Percentiles rank a stretch among this genome's conserved stretches.
phyloP scores from a whole-genome alignment of 257 asterid genomes.

The Capsicum pubescens region DNA sequence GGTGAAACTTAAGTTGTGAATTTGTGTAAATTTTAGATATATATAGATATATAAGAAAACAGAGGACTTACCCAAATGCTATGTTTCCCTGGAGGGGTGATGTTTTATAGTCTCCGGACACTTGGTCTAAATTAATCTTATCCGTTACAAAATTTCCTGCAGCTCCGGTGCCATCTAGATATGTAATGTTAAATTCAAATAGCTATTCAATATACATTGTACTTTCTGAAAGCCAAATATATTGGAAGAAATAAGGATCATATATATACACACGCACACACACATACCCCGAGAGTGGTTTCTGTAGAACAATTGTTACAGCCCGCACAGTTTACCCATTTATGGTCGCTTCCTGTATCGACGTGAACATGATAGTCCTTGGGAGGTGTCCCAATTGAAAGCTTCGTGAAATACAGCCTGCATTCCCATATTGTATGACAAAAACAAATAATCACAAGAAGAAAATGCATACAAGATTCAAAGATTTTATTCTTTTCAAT shows the following conservation, averaged over 20 bases:
- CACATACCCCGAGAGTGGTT: conserved; percentile 52
- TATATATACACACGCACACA: neutral
- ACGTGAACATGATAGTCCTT: conserved; percentile 66
- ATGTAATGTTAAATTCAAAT: neutral
- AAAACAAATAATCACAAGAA: neutral
- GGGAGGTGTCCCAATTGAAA: conserved; percentile 65
- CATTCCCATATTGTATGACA: conserved; percentile 16
- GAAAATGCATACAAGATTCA: neutral
- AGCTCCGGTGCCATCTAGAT: conserved; percentile 56
- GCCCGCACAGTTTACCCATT: conserved; percentile 61
- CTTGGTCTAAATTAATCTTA: conserved; percentile 49
- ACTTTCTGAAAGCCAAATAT: neutral
- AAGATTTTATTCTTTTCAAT: neutral
- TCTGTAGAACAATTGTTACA: conserved; percentile 56
- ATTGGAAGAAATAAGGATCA: neutral
- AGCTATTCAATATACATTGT: neutral
- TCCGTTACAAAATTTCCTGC: conserved; percentile 63
- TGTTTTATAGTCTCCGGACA: conserved; percentile 48
- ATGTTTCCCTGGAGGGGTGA: conserved; percentile 49
- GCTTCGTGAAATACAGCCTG: conserved; percentile 65
- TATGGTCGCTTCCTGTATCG: conserved; percentile 71
- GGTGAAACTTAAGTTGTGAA: too few relatives aligned
- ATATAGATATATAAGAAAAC: neutral
- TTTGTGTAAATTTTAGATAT: neutral
- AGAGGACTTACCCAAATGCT: conserved; percentile 57